Percentiles rank a stretch among this genome's conserved stretches.
Evolutionary conservation across 345 rosid species (phyloP).

Genomic region (Barbarea vulgaris): DNA sequence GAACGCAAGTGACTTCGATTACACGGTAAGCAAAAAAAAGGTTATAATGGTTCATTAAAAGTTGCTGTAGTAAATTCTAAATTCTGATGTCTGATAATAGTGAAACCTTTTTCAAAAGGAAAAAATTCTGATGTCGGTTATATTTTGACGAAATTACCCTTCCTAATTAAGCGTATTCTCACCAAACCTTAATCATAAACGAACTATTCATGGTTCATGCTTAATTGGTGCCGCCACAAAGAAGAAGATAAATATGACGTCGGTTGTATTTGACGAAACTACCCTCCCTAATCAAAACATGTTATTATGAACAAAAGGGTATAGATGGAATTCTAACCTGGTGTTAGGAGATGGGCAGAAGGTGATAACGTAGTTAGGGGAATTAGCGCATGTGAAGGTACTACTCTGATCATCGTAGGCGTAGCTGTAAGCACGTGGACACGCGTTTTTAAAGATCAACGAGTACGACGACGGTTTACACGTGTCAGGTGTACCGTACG

Average conservation of each 20-base stretch:
- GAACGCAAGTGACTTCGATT: constrained; percentile 10
- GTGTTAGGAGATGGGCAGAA: constrained; percentile 84
- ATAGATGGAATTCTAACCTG: constrained; percentile 50
- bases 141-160: not conserved
- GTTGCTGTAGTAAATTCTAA: not conserved
- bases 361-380: constrained; percentile 71
- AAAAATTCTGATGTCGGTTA: not conserved
- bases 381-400: constrained; percentile 86
- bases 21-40: constrained; percentile 24
- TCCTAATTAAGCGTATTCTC: not conserved
- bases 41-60: constrained; percentile 2
- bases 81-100: no score
- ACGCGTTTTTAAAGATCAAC: constrained; percentile 70
- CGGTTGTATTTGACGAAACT: not conserved
- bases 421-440: constrained; percentile 94
- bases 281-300: not conserved
- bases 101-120: no score
- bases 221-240: constrained; percentile 11
- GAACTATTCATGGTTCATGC: constrained; percentile 18
- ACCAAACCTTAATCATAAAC: constrained; percentile 11
- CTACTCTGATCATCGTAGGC: constrained; percentile 94
- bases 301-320: rapidly evolving
- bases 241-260: not conserved
- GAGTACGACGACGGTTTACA: constrained; percentile 86
- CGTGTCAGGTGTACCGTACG: constrained; percentile 59